These are phyloP conservation scores for Kurtzmaniella fragi DNA, from an alignment of 805 yeast species.

Conservation along the genomic window DNA sequence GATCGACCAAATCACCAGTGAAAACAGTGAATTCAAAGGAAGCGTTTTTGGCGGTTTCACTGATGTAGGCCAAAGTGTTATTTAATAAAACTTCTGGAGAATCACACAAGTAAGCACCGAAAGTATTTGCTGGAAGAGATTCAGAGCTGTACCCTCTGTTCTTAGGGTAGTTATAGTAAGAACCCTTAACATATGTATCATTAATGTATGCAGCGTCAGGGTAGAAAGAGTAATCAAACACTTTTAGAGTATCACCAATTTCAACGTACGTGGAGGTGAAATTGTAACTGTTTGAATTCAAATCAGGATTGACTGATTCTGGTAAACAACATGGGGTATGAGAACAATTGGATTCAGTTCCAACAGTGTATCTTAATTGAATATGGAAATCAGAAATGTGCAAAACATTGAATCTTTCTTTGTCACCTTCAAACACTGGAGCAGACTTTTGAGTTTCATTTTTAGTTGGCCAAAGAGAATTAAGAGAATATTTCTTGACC, in stretches of 20 bases:
- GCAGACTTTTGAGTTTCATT: conserved; percentile 13
- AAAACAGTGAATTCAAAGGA: conserved; percentile 58
- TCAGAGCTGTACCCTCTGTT: conserved; percentile 14
- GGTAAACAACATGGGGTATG: conserved; percentile 58
- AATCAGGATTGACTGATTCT: conserved; percentile 33
- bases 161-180: conserved; percentile 26
- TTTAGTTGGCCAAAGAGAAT: conserved; percentile 34
- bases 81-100: conserved; percentile 60
- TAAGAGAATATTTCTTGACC: conserved; percentile 25
- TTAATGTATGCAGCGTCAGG: conserved; percentile 25
- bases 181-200: conserved; percentile 24
- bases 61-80: conserved; percentile 46
- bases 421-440: conserved; percentile 22
- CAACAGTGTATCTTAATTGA: conserved; percentile 49
- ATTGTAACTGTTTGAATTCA: conserved; percentile 18
- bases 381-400: conserved; percentile 67
- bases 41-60: conserved; percentile 23
- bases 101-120: conserved; percentile 62
- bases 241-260: conserved; percentile 8
- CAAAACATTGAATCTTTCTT: conserved; percentile 50
- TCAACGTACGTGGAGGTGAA: conserved; percentile 23
- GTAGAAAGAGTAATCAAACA: conserved; percentile 19
- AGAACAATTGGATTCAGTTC: conserved; percentile 56
- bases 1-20: conserved; percentile 75
- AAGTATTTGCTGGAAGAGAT: conserved; percentile 49